Evolutionary conservation across 805 yeast species (phyloP), one percentile per base, ranked within the genome.

Genomic region (Teunomyces tritomae): DNA sequence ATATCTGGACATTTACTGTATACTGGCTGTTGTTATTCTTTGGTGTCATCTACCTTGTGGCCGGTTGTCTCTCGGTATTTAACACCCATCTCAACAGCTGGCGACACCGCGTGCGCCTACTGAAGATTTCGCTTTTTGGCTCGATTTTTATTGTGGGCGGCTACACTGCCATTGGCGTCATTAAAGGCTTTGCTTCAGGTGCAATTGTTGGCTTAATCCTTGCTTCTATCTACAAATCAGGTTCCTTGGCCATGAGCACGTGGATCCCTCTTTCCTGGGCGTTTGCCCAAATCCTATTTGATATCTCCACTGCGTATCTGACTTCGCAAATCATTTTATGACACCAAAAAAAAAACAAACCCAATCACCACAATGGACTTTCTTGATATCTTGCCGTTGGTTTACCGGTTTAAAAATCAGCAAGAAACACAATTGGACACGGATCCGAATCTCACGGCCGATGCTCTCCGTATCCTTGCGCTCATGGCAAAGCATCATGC

Each of bases 231-330:
- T 91, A 91, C 67, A 73, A 77, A 46, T 83, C 96, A 0, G 96
- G 96, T 0, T 75, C 85, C 20, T 82, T 92, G 57, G 79, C 86
- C 17, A 88, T 94, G 95, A 85, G 95, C 9, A 88, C 97, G 0
- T 92, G 99, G 99, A 82, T 92, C 6, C 98, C 99, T 0, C 77
- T 92, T 54, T 78, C 86, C 47, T 88, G 91, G 82, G 95, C 83
- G 0, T 65, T 86, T 2, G 78, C 86, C 4, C 83, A 82, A 55
- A 74, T 87, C 5, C 60, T 89, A 37, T 87, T 79, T 63, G 81
- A 86, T 59, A 75, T 89, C 30, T 72, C 85, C 29, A 77, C 84
- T 7, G 77, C 87, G 5, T 89, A 86, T 61, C 80, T 87, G 48
- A 74, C 82, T 50, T 78, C 63, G 74, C 44, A 79, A 62, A 58